phyloP scores from a whole-genome alignment of 2,329 filamentous ascomycete genomes.

The Stachybotrys echinatus region DNA sequence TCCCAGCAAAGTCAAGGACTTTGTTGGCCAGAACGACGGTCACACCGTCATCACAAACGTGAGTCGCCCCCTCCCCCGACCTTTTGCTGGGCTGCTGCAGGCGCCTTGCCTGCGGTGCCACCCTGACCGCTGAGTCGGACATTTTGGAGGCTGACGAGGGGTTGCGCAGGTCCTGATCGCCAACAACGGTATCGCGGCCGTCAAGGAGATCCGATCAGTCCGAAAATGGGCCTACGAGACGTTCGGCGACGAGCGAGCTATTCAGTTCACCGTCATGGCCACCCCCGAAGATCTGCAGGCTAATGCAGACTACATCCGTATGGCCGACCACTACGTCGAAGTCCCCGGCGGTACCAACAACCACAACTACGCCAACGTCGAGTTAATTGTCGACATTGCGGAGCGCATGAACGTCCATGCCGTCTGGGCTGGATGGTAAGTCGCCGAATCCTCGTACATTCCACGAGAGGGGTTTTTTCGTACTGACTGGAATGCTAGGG shows the following conservation, averaged over 20 bases:
- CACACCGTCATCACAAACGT: conserved; percentile 99
- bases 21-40: conserved; percentile 81
- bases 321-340: conserved; percentile 99
- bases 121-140: not conserved
- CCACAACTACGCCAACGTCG: conserved; percentile 99
- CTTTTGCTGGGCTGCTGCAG: not conserved
- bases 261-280: conserved; percentile 99
- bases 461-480: not conserved
- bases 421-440: conserved; percentile 97
- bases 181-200: conserved; percentile 98
- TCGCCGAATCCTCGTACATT: conserved; percentile 4
- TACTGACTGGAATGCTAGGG: conserved; percentile 46
- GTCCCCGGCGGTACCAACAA: conserved; percentile 98
- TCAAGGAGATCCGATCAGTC: conserved; percentile 98
- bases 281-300: conserved; percentile 95
- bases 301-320: conserved; percentile 98
- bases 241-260: conserved; percentile 95
- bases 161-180: conserved; percentile 95
- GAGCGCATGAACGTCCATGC: conserved; percentile 98
- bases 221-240: conserved; percentile 99
- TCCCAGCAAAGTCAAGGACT: conserved; percentile 89
- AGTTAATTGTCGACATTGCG: conserved; percentile 96
- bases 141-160: too few species aligned
- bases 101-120: conserved; percentile 1
- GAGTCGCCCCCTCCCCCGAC: conserved; percentile 30